These are phyloP conservation scores for Suillus sp. DNA, from an alignment of 768 basidiomycete genomes.

Conservation along the genomic window DNA sequence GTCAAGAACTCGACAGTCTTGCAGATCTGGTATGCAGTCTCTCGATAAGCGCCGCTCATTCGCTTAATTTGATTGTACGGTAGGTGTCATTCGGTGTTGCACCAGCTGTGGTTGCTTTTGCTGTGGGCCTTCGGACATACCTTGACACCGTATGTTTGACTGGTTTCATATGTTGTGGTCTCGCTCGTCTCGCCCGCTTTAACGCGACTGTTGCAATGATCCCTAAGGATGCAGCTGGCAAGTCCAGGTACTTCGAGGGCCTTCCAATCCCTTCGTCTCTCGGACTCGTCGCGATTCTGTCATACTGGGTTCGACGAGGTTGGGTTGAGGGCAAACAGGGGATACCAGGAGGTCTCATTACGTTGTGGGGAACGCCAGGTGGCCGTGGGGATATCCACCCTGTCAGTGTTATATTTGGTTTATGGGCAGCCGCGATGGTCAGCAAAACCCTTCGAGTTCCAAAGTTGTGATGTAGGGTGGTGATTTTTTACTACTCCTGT, in stretches of 20 bases:
- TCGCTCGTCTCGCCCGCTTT: constrained; percentile 96
- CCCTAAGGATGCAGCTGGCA: constrained; percentile 85
- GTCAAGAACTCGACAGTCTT: constrained; percentile 95
- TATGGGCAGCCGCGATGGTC: constrained; percentile 96
- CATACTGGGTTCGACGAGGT: constrained; percentile 80
- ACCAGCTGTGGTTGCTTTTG: constrained; percentile 90
- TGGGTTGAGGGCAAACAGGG: constrained; percentile 82
- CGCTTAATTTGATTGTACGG: constrained; percentile 10
- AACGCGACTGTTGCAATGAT: constrained; percentile 96
- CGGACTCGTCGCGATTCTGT: constrained; percentile 73
- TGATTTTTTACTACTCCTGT: constrained; percentile 5
- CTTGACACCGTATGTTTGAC: constrained; percentile 88
- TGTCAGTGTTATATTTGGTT: constrained; percentile 72
- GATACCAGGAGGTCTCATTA: constrained; percentile 73
- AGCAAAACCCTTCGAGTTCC: constrained; percentile 94
- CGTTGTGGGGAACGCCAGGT: constrained; percentile 69
- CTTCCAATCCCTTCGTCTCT: constrained; percentile 94
- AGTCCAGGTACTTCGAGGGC: constrained; percentile 95
- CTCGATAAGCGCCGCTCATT: constrained; percentile 10
- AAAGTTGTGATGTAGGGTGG: constrained; percentile 52
- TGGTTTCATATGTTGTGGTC: constrained; percentile 92
- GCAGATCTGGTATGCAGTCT: constrained; percentile 79
- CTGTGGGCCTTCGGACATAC: constrained; percentile 86
- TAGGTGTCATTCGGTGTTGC: constrained; percentile 99
- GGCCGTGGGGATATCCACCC: constrained; percentile 86